Base-by-base conservation (phyloP, 148 eudicot species). In the Heliosperma pusillum region DNA sequence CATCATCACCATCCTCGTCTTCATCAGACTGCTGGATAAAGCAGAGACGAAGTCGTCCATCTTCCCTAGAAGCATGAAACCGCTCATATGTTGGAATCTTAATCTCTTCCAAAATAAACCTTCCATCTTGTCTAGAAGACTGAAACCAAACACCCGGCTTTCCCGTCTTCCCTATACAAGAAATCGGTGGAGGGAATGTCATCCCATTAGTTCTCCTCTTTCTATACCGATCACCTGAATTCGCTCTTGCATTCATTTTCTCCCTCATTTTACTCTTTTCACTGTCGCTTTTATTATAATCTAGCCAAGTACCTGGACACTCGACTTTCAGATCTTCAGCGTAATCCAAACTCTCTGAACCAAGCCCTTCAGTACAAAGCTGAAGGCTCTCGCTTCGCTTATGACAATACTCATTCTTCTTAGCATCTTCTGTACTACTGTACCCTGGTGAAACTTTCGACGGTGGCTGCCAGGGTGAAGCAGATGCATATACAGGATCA, bases 321-420 rank as follows among this genome's bases (percentile, higher is more conserved):
- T 78, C 73, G 22, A 63, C 55, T 70, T 70, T 80, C 78, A 77
- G 47, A 40, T 88, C 90, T 76, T 90, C 98, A 0, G 82, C 83
- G 16, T 84, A 90, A 27, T 82, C 96, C 50, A 77, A 85, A 86
- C 97, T 92, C 70, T 94, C 98, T 9, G 88, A 89, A 53, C 98
- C 98, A 9, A 94, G 89, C 11, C 96, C 93, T 75, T 95, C 97
- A 0, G 98, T 95, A 81, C 98, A 95, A 2, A 89, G 44, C 57
- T 90, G 91, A 36, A 92, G 78, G 76, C 90, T 84, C 73, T 87
- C 92, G 16, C 84, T 85, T 47, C 75, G 85, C 77, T 19, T 67
- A 60, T 85, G 90, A 30, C 29, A 21, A 42, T 71, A 76, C 61
- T 74, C 80, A 52, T 73, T 63, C 2, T 9, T 58, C 17, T 29